These are phyloP conservation scores for Ampelocalamus luodianensis DNA, from an alignment of 176 grass and related monocot species.

Conservation along the genomic window DNA sequence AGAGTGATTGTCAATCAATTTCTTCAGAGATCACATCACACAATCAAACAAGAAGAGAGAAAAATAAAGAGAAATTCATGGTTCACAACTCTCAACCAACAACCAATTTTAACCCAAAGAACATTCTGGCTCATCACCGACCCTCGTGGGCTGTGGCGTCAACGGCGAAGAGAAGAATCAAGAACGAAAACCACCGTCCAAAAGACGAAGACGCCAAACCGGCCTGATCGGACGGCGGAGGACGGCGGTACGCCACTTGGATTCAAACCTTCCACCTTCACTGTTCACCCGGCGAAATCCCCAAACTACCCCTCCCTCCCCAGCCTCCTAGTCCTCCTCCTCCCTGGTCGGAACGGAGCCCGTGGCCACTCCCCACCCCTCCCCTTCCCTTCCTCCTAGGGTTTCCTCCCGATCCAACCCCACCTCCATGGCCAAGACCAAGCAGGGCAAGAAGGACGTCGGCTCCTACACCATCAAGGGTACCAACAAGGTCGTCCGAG, in stretches of 20 bases:
- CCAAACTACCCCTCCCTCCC: slow-evolving; percentile 34
- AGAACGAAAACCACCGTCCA: not conserved
- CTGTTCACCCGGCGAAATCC: slow-evolving; percentile 13
- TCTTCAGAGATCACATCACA: not conserved
- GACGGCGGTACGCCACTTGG: slow-evolving; percentile 23
- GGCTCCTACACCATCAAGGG: slow-evolving; percentile 86
- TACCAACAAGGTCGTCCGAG: slow-evolving; percentile 83
- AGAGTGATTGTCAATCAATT: not conserved
- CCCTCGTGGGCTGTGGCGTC: not conserved
- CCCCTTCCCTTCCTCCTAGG: slow-evolving; percentile 41
- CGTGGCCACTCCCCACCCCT: not conserved
- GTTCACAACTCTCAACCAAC: not conserved
- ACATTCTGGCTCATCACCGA: not conserved
- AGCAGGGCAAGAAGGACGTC: slow-evolving; percentile 78
- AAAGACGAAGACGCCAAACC: not conserved
- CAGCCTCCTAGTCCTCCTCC: not conserved
- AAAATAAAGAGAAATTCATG: not conserved
- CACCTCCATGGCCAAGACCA: slow-evolving; percentile 79
- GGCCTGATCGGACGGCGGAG: slow-evolving; percentile 50
- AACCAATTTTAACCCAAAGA: not conserved
- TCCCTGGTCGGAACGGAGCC: slow-evolving; percentile 40
- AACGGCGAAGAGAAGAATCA: not conserved
- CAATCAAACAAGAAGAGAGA: not conserved
- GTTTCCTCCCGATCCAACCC: slow-evolving; percentile 43
- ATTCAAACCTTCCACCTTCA: slow-evolving; percentile 32